Conservation (phyloP, 2,329 filamentous ascomycete species). For the Rutstroemia sp. region DNA sequence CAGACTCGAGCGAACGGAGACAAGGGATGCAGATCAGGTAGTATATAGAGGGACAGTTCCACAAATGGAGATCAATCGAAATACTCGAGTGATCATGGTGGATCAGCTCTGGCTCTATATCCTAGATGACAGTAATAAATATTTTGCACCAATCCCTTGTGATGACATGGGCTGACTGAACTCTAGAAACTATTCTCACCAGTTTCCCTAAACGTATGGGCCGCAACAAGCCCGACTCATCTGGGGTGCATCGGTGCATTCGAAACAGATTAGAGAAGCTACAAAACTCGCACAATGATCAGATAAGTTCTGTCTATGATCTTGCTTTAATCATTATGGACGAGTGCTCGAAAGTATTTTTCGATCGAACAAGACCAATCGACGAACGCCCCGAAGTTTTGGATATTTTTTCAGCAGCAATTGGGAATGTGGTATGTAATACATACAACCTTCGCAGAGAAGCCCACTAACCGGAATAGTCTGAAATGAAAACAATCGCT, state of each 20-base stretch:
- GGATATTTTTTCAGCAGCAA: slow-evolving; percentile 37
- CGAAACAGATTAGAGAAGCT: slow-evolving; percentile 26
- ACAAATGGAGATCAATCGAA: slow-evolving; percentile 7
- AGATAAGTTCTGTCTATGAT: slow-evolving; percentile 33
- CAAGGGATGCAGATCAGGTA: slow-evolving; percentile 30
- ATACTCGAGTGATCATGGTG: slow-evolving; percentile 32
- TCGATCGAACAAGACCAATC: slow-evolving; percentile 30
- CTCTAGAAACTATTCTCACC: slow-evolving; percentile 33
- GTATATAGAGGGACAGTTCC: slow-evolving; percentile 18
- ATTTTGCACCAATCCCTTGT: background rate
- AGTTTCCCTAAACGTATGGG: slow-evolving; percentile 37
- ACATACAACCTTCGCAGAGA: background rate
- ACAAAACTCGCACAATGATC: slow-evolving; percentile 12
- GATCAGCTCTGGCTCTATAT: slow-evolving; percentile 40
- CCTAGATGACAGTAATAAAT: slow-evolving; percentile 28
- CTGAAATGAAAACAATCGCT: slow-evolving; percentile 33
- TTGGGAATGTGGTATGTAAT: slow-evolving; percentile 34
- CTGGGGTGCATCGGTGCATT: slow-evolving; percentile 35
- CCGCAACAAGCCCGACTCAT: slow-evolving; percentile 33
- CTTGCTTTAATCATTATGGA: slow-evolving; percentile 35
- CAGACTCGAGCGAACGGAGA: slow-evolving; percentile 32
- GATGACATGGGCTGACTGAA: background rate
- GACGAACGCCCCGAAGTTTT: slow-evolving; percentile 34
- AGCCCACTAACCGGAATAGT: slow-evolving; percentile 18
- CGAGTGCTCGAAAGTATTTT: slow-evolving; percentile 33